phyloP scores from a whole-genome alignment of 2,329 filamentous ascomycete genomes.

The Cytospora piceae region DNA sequence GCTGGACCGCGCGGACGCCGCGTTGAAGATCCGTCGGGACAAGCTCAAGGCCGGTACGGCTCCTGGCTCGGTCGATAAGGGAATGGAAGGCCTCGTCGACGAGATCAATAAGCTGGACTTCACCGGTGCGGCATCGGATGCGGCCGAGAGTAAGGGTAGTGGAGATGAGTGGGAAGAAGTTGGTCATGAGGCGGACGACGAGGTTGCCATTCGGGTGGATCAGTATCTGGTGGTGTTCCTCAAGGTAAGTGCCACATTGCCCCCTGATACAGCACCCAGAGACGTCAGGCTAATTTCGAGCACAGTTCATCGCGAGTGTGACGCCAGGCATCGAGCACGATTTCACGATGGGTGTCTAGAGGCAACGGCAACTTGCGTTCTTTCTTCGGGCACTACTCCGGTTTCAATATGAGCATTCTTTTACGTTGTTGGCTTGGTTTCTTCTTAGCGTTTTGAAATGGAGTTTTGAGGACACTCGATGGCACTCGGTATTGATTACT shows the following conservation, averaged over 20 bases:
- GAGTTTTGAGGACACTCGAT: not conserved
- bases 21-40: constrained; percentile 83
- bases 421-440: not conserved
- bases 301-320: constrained; percentile 78
- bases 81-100: constrained; percentile 85
- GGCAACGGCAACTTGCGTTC: not conserved
- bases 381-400: not conserved
- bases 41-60: constrained; percentile 70
- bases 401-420: not conserved
- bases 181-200: constrained; percentile 67
- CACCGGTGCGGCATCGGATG: constrained; percentile 49
- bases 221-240: constrained; percentile 87
- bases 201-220: constrained; percentile 83
- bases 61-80: constrained; percentile 50
- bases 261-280: not conserved
- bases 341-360: constrained; percentile 89
- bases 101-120: constrained; percentile 71
- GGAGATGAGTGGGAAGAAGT: constrained; percentile 70
- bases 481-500: not conserved
- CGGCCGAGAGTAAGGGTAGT: constrained; percentile 53
- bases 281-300: constrained; percentile 34
- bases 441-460: constrained; percentile 11
- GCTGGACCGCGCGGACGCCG: constrained; percentile 91
- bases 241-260: constrained; percentile 61
- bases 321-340: constrained; percentile 98